These are phyloP conservation scores for Penicillium sp. DNA, from an alignment of 2,329 filamentous ascomycete species.

Conservation along the genomic window DNA sequence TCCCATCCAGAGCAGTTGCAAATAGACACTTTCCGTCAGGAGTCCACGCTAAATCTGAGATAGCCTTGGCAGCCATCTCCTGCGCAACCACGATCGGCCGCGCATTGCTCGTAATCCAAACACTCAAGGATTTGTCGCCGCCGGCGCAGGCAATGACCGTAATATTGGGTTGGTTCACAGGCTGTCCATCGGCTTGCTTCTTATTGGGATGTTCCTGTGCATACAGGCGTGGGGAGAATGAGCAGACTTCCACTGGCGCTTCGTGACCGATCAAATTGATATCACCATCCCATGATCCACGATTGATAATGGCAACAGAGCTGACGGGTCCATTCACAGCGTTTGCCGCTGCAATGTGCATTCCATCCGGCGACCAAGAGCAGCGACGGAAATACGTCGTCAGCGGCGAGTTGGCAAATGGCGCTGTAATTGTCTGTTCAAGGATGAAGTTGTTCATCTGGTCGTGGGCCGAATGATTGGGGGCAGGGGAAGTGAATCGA, in stretches of 20 bases:
- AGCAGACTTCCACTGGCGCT: slow-evolving; percentile 93
- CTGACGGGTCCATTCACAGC: slow-evolving; percentile 96
- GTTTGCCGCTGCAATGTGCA: slow-evolving; percentile 94
- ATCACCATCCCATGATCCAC: slow-evolving; percentile 88
- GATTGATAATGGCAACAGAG: slow-evolving; percentile 92
- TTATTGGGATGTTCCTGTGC: slow-evolving; percentile 60
- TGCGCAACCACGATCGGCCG: slow-evolving; percentile 85
- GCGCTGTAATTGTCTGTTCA: slow-evolving; percentile 82
- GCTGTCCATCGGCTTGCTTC: slow-evolving; percentile 44
- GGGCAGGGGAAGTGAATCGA: slow-evolving; percentile 82
- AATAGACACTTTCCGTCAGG: slow-evolving; percentile 86
- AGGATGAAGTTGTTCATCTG: slow-evolving; percentile 95
- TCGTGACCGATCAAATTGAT: slow-evolving; percentile 98
- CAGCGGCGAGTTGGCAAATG: slow-evolving; percentile 85
- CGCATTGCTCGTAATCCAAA: slow-evolving; percentile 97
- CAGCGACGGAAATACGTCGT: slow-evolving; percentile 96
- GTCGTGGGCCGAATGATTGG: slow-evolving; percentile 90
- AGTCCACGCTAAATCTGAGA: slow-evolving; percentile 90
- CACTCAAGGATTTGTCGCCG: slow-evolving; percentile 90
- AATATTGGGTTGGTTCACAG: slow-evolving; percentile 54
- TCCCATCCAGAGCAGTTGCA: slow-evolving; percentile 82
- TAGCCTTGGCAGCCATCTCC: slow-evolving; percentile 83
- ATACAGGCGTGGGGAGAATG: slow-evolving; percentile 91
- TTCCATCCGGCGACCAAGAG: slow-evolving; percentile 96
- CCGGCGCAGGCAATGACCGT: slow-evolving; percentile 96